These are phyloP conservation scores for Salix udensis DNA, from an alignment of 345 rosid species.

Conservation along the genomic window DNA sequence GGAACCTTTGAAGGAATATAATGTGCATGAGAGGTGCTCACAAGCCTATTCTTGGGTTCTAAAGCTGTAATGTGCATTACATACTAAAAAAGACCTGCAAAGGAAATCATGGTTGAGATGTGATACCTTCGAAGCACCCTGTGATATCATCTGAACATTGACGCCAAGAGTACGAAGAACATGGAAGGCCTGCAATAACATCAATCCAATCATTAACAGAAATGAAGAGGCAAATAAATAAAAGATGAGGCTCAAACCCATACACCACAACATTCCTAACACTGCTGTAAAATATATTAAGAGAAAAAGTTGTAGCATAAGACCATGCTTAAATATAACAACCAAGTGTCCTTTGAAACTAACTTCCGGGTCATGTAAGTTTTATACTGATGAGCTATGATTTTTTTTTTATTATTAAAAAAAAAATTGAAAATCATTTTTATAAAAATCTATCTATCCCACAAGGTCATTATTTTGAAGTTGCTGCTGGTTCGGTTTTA, in stretches of 20 bases:
- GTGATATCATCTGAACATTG: constrained; percentile 99
- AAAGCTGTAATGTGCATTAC: background rate
- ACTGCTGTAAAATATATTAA: background rate
- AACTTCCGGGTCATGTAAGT: background rate
- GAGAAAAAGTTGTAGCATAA: background rate
- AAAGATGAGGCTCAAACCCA: background rate
- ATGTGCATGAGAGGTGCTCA: background rate
- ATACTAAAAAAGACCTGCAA: background rate
- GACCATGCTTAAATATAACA: background rate
- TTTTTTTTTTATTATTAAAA: too few species aligned
- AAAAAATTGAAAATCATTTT: background rate
- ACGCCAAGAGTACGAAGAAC: constrained; percentile 83
- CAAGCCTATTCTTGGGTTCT: constrained; percentile 2
- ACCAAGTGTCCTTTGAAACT: background rate
- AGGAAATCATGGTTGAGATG: background rate
- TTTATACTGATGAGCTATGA: background rate
- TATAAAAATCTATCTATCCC: background rate
- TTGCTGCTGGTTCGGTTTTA: background rate
- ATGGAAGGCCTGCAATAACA: constrained; percentile 56
- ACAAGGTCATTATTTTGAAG: background rate
- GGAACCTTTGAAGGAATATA: background rate
- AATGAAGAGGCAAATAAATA: background rate
- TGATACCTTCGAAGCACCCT: constrained; percentile 97
- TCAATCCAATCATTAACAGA: background rate
- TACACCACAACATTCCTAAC: background rate